Evolutionary conservation across 1,284 basidiomycete genomes (phyloP).

Genomic region (Neonothopanus nambi): DNA sequence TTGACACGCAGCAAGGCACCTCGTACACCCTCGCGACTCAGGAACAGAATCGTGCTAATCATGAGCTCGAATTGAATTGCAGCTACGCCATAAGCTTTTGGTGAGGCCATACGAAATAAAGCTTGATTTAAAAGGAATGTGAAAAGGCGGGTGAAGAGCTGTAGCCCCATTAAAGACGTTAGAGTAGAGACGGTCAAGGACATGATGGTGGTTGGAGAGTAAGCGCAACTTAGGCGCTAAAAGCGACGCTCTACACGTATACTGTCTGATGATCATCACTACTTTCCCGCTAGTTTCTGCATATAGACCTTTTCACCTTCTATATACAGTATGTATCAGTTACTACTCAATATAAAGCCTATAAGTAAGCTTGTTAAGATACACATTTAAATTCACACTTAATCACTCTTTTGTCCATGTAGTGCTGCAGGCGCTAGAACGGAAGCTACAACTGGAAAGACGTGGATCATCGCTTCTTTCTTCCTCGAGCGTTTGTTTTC

Average conservation of each 20-base stretch:
- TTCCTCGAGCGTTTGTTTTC: constrained; percentile 1
- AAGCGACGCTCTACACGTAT: no score
- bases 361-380: no score
- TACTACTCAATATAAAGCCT: no score
- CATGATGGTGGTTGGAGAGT: background rate
- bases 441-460: no score
- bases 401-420: background rate
- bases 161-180: constrained; percentile 78
- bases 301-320: no score
- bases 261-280: no score
- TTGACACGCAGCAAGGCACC: constrained; percentile 67
- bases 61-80: constrained; percentile 87
- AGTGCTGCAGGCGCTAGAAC: no score
- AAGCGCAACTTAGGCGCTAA: no score
- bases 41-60: constrained; percentile 87
- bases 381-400: no score
- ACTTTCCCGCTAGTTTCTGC: no score
- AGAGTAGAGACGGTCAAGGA: constrained; percentile 12
- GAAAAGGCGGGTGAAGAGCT: constrained; percentile 79
- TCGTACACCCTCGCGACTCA: constrained; percentile 89
- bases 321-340: no score
- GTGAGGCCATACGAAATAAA: constrained; percentile 82
- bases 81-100: constrained; percentile 84
- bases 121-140: constrained; percentile 91
- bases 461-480: background rate